These are phyloP conservation scores for Pseudogymnoascus sp. DNA, from an alignment of 2,329 filamentous ascomycete species.

Conservation along the genomic window DNA sequence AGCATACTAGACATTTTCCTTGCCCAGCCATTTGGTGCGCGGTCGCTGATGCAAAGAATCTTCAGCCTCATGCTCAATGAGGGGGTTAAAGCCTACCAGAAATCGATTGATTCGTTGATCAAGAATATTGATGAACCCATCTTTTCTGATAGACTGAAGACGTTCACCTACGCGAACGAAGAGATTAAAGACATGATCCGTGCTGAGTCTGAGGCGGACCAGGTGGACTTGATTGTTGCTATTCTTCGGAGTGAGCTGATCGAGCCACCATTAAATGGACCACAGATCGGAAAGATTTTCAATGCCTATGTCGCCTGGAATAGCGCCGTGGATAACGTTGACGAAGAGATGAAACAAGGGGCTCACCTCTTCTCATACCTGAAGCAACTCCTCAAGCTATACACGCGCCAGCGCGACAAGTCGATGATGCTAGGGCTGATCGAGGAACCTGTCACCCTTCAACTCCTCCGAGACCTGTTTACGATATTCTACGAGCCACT, in stretches of 20 bases:
- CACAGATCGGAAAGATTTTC: conserved; percentile 77
- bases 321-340: conserved; percentile 81
- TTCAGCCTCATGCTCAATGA: conserved; percentile 88
- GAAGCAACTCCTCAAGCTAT: conserved; percentile 89
- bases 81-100: conserved; percentile 78
- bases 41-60: conserved; percentile 87
- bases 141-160: conserved; percentile 72
- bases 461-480: conserved; percentile 90
- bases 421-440: conserved; percentile 93
- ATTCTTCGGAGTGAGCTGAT: conserved; percentile 74
- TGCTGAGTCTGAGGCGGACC: conserved; percentile 61
- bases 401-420: conserved; percentile 88
- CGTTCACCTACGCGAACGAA: conserved; percentile 70
- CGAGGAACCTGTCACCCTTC: conserved; percentile 94
- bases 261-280: conserved; percentile 58
- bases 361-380: conserved; percentile 89
- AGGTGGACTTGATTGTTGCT: conserved; percentile 77
- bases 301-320: conserved; percentile 97
- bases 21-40: conserved; percentile 84
- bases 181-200: conserved; percentile 66
- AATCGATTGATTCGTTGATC: conserved; percentile 70
- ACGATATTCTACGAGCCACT: conserved; percentile 98
- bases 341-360: conserved; percentile 79
- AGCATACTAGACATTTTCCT: conserved; percentile 89
- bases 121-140: conserved; percentile 73